A percentile compares a stretch with the other conserved stretches of the same genome.
Conservation (phyloP, 495 filamentous ascomycete species). For the Aspergillus nidulans region DNA sequence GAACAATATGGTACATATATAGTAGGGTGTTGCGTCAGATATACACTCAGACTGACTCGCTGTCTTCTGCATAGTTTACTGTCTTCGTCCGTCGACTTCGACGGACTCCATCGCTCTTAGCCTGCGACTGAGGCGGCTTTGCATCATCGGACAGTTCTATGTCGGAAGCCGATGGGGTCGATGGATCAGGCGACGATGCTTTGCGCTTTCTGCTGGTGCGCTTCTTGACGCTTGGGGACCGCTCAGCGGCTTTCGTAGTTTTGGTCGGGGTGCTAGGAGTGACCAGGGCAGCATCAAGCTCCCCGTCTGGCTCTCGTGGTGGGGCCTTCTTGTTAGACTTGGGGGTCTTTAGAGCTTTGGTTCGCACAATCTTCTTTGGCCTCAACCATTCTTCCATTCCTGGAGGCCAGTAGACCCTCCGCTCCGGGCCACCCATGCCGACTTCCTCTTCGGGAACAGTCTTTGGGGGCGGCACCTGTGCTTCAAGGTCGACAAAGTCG, state of each 20-base stretch:
- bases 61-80: conserved; percentile 46
- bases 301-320: conserved; percentile 17
- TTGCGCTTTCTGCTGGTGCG: conserved; percentile 33
- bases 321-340: conserved; percentile 21
- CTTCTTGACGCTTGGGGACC: conserved; percentile 23
- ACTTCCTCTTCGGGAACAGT: conserved; percentile 63
- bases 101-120: conserved; percentile 18
- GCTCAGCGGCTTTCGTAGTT: conserved; percentile 1
- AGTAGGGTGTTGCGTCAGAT: background rate
- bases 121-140: conserved; percentile 8
- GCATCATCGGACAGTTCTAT: conserved; percentile 16
- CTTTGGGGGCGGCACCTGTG: conserved; percentile 38
- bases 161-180: conserved; percentile 27
- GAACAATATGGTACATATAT: background rate
- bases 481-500: conserved; percentile 48
- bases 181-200: conserved; percentile 22
- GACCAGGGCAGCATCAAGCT: conserved; percentile 6
- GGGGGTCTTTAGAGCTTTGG: conserved; percentile 34
- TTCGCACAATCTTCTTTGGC: conserved; percentile 69
- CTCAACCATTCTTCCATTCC: conserved; percentile 89
- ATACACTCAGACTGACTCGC: conserved; percentile 15
- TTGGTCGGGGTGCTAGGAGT: conserved; percentile 15
- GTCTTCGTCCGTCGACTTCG: conserved; percentile 38
- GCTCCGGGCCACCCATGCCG: conserved; percentile 83
- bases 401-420: conserved; percentile 86